These are phyloP conservation scores for Taiwanofungus camphoratus DNA, from an alignment of 1,284 basidiomycete species.

Conservation along the genomic window DNA sequence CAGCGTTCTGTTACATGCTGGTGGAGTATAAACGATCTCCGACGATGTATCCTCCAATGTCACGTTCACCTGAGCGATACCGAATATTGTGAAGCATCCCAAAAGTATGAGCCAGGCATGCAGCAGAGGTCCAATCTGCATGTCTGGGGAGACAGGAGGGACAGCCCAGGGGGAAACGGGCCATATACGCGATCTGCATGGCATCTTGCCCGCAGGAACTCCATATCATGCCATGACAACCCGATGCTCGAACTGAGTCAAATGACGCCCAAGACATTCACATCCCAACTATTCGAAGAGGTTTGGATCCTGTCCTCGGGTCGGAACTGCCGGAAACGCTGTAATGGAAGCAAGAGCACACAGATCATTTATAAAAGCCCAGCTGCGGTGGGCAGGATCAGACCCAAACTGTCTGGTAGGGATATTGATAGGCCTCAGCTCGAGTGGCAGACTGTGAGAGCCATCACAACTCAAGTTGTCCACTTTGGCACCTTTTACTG, in stretches of 20 bases:
- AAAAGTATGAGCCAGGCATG: slow-evolving; percentile 8
- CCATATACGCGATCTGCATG: background rate
- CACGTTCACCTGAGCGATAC: slow-evolving; percentile 16
- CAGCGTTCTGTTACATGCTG: slow-evolving; percentile 21
- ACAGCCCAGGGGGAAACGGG: background rate
- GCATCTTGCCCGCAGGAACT: background rate
- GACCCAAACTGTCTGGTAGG: too few relatives aligned
- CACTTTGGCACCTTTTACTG: too few relatives aligned
- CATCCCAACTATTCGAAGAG: too few relatives aligned
- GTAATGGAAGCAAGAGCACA: too few relatives aligned
- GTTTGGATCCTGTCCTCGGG: too few relatives aligned
- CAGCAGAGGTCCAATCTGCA: slow-evolving; percentile 7
- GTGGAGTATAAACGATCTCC: slow-evolving; percentile 25
- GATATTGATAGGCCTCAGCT: too few relatives aligned
- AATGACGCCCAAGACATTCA: slow-evolving; percentile 1
- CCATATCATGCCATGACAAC: slow-evolving; percentile 4
- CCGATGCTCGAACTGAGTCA: background rate
- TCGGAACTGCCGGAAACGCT: too few relatives aligned
- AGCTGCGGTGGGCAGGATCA: too few relatives aligned
- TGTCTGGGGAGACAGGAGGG: slow-evolving; percentile 1
- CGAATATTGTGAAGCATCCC: too few relatives aligned
- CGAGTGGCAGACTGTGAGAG: too few relatives aligned
- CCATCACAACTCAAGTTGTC: too few relatives aligned
- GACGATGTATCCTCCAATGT: slow-evolving; percentile 25
- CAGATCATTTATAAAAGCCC: too few relatives aligned